Base-by-base conservation (phyloP, 306 rosid species). In the Prunus davidiana region DNA sequence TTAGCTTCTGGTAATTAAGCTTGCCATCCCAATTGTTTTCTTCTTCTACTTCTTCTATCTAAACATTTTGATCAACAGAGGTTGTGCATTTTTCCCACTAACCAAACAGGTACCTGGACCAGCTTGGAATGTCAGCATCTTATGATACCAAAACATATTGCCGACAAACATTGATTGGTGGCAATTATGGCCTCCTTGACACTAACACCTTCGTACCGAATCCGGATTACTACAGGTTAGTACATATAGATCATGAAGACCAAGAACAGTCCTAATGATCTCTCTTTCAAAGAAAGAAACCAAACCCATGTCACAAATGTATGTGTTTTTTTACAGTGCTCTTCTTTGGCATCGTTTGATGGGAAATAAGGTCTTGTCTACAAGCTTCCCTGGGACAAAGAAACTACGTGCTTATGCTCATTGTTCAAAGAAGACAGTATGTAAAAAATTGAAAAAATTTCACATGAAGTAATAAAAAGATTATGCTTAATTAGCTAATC, bases 291-390 rank as follows among this genome's bases (percentile, higher is more conserved):
- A 38, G 43, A 38, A 38, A 38, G 43, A 38, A 38, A 38, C 43
- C 43, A 27, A 46, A 25, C n/a, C 43, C 2, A 27, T 69, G n/a
- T 69, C 46, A 51, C 60, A 50, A 27, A 69, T 27, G 16, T 47
- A 24, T 18, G 45, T 63, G 41, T 18, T 12, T 24, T 5, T 62
- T 57, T 74, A 54, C 85, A 91, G 96, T 78, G 90, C 93, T 80
- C 93, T 91, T 76, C 88, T 89, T 64, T 91, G 90, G 89, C 93
- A 89, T 64, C 79, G 86, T 24, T 84, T 91, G 41, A 91, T 91
- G 93, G 93, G 93, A 80, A 54, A 63, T 25, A 85, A 85, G 32
- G 92, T 82, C 55, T 84, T 91, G 2, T 79, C 85, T 8, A 78
- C 93, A 67, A 81, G 15, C 74, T 89, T 91, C 82, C 71, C 66